Conservation (phyloP, 2,329 filamentous ascomycete genomes). For the Macroventuria anomochaeta region DNA sequence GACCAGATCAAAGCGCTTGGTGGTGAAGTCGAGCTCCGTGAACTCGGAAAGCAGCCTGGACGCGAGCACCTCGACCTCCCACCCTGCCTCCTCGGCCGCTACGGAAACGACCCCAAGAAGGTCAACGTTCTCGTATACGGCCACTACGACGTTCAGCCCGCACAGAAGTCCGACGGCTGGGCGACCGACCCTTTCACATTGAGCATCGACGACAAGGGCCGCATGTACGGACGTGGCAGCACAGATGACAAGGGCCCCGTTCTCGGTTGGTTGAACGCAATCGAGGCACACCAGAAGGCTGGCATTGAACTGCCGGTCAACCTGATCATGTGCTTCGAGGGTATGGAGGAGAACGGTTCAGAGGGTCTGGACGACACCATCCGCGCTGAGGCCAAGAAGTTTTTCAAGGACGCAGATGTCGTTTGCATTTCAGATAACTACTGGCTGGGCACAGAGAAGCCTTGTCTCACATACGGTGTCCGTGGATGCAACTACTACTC, state of each 20-base stretch:
- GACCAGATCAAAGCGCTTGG: conserved; percentile 82
- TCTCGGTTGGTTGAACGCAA: conserved; percentile 95
- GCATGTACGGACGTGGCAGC: conserved; percentile 94
- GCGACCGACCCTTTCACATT: conserved; percentile 92
- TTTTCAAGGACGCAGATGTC: conserved; percentile 93
- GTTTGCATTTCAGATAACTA: conserved; percentile 99
- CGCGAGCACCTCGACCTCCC: conserved; percentile 90
- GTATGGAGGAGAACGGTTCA: conserved; percentile 99
- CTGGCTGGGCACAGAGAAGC: conserved; percentile 99
- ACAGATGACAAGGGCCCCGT: conserved; percentile 99
- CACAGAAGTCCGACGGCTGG: conserved; percentile 93
- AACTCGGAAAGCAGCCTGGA: conserved; percentile 88
- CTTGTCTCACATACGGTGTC: conserved; percentile 95
- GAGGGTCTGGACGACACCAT: conserved; percentile 97
- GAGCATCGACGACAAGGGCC: conserved; percentile 83
- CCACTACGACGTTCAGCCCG: conserved; percentile 98
- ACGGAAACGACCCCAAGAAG: conserved; percentile 91
- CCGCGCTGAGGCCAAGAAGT: conserved; percentile 86
- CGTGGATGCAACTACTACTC: conserved; percentile 98
- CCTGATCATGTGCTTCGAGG: conserved; percentile 98
- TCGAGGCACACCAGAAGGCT: conserved; percentile 95
- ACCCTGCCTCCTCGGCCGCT: conserved; percentile 88
- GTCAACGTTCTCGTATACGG: conserved; percentile 95
- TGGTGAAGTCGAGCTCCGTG: conserved; percentile 83
- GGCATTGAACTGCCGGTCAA: conserved; percentile 96